These are phyloP conservation scores for Metarhizium anisopliae DNA, from an alignment of 2,329 filamentous ascomycete species.

Conservation along the genomic window DNA sequence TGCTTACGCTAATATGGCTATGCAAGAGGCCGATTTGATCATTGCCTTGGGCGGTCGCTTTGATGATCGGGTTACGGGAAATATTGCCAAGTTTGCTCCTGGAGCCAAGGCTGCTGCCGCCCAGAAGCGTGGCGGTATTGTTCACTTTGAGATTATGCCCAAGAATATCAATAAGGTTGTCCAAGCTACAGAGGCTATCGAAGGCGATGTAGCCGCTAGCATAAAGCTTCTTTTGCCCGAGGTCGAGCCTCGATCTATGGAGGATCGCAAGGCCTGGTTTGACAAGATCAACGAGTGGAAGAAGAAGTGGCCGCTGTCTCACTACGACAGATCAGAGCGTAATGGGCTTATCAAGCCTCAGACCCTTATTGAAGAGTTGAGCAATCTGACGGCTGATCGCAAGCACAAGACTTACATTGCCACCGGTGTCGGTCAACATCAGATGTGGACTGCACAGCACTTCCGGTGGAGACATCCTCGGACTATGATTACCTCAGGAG, in stretches of 20 bases:
- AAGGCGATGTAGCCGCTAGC: too few species aligned
- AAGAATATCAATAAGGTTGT: constrained; percentile 97
- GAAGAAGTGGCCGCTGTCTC: constrained; percentile 72
- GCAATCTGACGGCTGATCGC: constrained; percentile 67
- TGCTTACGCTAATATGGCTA: constrained; percentile 95
- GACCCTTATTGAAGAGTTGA: constrained; percentile 82
- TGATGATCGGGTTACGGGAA: too few species aligned
- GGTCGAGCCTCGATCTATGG: too few species aligned
- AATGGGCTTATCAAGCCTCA: constrained; percentile 58
- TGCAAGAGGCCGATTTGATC: constrained; percentile 79
- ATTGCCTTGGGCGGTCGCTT: constrained; percentile 54
- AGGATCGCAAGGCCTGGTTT: constrained; percentile 76
- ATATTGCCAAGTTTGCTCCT: constrained; percentile 79
- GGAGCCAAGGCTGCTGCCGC: constrained; percentile 74
- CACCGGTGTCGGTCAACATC: constrained; percentile 93
- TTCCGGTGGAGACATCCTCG: constrained; percentile 89
- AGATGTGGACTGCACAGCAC: constrained; percentile 98
- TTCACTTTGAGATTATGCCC: constrained; percentile 97
- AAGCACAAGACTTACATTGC: constrained; percentile 82
- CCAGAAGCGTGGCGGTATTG: constrained; percentile 83
- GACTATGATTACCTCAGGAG: constrained; percentile 93
- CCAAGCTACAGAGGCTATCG: too few species aligned
- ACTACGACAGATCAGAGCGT: constrained; percentile 70
- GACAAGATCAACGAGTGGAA: constrained; percentile 87
- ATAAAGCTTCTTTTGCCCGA: too few species aligned